Evolutionary conservation across 164 flowering plant genomes (phyloP).

Genomic region (Macadamia integrifolia): DNA sequence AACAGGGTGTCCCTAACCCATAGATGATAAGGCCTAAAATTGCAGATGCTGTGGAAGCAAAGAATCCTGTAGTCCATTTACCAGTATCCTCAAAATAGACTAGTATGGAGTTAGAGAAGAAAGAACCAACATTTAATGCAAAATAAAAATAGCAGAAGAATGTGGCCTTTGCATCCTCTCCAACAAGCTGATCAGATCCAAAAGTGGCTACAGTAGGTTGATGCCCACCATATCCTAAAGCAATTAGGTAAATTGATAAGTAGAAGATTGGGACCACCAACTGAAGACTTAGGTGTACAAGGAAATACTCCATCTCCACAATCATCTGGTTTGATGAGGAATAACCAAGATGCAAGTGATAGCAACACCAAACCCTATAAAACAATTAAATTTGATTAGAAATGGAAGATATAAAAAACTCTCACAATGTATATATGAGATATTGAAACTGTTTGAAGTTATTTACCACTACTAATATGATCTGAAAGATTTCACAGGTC

Average conservation of each 20-base stretch:
- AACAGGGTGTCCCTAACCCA: slow-evolving; percentile 36
- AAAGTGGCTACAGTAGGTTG: slow-evolving; percentile 93
- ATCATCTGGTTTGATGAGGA: slow-evolving; percentile 57
- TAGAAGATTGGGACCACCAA: slow-evolving; percentile 46
- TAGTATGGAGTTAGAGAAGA: slow-evolving; percentile 79
- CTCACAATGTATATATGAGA: too few relatives aligned
- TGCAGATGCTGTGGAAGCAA: slow-evolving; percentile 54
- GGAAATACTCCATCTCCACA: slow-evolving; percentile 44
- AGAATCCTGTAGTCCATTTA: slow-evolving; percentile 68
- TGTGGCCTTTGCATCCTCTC: slow-evolving; percentile 35
- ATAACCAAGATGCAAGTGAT: slow-evolving; percentile 57
- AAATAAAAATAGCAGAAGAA: slow-evolving; percentile 83
- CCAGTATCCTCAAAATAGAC: slow-evolving; percentile 80
- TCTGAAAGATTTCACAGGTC: slow-evolving; percentile 73
- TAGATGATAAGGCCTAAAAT: slow-evolving; percentile 42
- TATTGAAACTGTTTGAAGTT: too few relatives aligned
- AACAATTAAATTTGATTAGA: not conserved
- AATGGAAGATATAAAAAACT: too few relatives aligned
- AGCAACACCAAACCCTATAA: slow-evolving; percentile 57
- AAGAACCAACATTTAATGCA: slow-evolving; percentile 68
- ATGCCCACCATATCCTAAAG: slow-evolving; percentile 91
- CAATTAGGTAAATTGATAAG: slow-evolving; percentile 66
- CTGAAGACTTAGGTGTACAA: slow-evolving; percentile 34
- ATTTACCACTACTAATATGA: slow-evolving; percentile 58
- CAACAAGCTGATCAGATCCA: slow-evolving; percentile 81